phyloP scores from a whole-genome alignment of 2,329 filamentous ascomycete genomes.

The Plectosphaerella cucumerina region DNA sequence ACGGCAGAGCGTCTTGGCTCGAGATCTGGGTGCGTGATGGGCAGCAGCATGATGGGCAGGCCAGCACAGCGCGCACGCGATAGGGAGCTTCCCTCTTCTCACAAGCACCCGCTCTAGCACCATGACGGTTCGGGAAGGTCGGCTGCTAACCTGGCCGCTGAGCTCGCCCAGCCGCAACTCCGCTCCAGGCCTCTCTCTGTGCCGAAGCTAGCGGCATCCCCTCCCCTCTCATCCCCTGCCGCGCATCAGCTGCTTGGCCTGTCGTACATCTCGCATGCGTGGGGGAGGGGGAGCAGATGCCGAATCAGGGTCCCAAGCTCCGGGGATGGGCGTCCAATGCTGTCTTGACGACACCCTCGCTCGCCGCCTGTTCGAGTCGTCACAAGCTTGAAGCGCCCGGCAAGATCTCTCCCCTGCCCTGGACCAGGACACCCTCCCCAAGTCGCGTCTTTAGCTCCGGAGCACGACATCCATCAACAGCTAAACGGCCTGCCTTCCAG shows the following conservation, averaged over 20 bases:
- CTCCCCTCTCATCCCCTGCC: too few species aligned
- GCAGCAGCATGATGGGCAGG: neutral
- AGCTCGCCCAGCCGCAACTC: too few species aligned
- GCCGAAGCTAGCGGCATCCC: neutral
- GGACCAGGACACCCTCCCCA: neutral
- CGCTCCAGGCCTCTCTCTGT: neutral
- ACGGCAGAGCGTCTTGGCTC: neutral
- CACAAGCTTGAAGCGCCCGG: neutral
- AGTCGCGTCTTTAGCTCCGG: neutral
- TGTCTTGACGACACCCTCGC: neutral
- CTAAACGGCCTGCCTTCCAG: neutral
- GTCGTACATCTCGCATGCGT: slow-evolving; percentile 1
- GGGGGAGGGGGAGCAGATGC: slow-evolving; percentile 1
- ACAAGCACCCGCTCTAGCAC: neutral
- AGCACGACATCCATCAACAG: neutral
- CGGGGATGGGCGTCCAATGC: neutral
- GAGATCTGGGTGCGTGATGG: neutral
- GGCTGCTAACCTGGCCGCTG: neutral
- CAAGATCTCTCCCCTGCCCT: neutral
- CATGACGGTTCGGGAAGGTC: slow-evolving; percentile 2
- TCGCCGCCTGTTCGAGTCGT: too few species aligned
- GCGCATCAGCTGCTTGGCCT: neutral
- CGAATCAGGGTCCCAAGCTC: slow-evolving; percentile 4
- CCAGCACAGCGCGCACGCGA: neutral
- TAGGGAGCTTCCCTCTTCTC: neutral